Base-by-base conservation (phyloP, 176 grass and related monocot species). In the Elaeis guineensis region DNA sequence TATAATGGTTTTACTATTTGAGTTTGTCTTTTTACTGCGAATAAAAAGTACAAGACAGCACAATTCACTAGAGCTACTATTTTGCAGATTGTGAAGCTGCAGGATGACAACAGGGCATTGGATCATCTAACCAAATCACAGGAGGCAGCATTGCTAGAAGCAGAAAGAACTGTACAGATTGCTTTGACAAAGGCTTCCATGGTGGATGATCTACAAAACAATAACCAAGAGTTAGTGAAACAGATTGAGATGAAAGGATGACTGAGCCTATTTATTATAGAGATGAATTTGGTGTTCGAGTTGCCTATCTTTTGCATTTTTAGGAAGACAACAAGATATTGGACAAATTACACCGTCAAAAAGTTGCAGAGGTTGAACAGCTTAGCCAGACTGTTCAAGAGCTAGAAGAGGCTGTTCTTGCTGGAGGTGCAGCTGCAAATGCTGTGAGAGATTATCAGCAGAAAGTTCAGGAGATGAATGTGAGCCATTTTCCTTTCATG, bases 251-350 rank as follows among this genome's bases (percentile, higher is more conserved):
- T 32, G 30, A 6, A 32, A 32, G 30, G 30, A 32, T 32, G 30
- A 32, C 6, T 32, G 30, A 32, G 30, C 30, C 30, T 7, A 28
- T 28, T 28, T 8, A 32, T 32, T 32, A 32, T 32, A 32, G 30
- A 32, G 6, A 32, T 8, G 30, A 32, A 32, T 32, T 32, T 32
- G 30, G 30, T 32, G 30, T 19, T 78, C 21, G 53, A 49, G 20
- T 23, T 29, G 44, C 30, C 57, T 59, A 32, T 50, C 30, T 65
- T 5, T 30, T 60, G 25, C 14, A 65, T 51, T 59, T 32, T 67
- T 51, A 97, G 93, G 93, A 97, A 77, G 93, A 97, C 76, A 97
- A 91, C 70, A 97, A 90, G 75, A 97, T 97, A 4, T 76, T 91
- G 81, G 92, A 97, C 50, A 97, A 69, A 70, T 78, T 97, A 72